Evolutionary conservation across 176 grass and related monocot species (phyloP).

Genomic region (Eleusine indica): DNA sequence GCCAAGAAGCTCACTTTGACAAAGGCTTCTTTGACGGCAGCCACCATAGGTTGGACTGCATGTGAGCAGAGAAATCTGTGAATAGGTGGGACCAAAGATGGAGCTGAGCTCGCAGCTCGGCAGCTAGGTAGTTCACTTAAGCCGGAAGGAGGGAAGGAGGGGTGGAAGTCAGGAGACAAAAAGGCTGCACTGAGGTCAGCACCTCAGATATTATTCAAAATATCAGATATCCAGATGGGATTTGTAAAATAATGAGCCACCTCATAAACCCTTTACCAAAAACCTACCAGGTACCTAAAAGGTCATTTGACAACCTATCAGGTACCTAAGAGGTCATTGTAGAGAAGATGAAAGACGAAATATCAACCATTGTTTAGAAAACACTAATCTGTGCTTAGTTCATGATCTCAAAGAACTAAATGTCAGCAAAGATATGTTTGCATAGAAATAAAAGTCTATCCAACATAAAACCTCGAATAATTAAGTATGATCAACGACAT

Average conservation of each 20-base stretch:
- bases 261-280: background rate
- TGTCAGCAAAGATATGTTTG: background rate
- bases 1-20: background rate
- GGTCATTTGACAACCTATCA: background rate
- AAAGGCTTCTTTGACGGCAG: background rate
- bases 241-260: background rate
- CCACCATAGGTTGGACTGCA: background rate
- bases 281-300: constrained; percentile 1
- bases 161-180: background rate
- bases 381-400: constrained; percentile 1
- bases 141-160: no score
- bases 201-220: background rate
- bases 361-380: background rate
- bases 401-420: background rate
- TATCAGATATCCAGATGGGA: background rate
- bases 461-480: constrained; percentile 25
- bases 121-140: background rate
- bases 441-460: constrained; percentile 11
- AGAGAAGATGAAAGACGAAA: background rate
- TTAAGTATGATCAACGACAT: constrained; percentile 19
- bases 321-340: constrained; percentile 8
- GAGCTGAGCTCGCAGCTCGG: background rate
- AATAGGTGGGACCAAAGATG: background rate
- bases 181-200: background rate
- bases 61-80: background rate